A percentile compares a stretch with the other conserved stretches of the same genome.
Evolutionary conservation across 2,329 filamentous ascomycete species (phyloP).

Genomic region (Arthrinium puccinioides): DNA sequence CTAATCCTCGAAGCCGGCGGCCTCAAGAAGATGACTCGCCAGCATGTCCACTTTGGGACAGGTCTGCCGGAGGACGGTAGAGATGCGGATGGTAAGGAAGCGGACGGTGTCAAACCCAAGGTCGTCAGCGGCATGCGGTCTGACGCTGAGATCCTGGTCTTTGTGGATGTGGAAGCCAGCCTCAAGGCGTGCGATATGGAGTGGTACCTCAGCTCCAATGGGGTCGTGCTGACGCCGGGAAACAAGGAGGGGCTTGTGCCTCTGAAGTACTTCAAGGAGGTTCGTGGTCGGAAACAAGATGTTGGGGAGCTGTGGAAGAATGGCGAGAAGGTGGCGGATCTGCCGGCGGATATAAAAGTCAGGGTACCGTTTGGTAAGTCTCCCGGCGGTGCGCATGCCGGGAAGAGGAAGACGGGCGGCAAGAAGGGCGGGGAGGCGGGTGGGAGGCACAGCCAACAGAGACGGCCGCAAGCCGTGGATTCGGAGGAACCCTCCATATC

Average conservation of each 20-base stretch:
- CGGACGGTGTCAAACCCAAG: slow-evolving; percentile 4
- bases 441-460: no score
- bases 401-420: no score
- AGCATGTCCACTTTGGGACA: slow-evolving; percentile 84
- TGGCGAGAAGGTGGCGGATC: slow-evolving; percentile 58
- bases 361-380: slow-evolving; percentile 42
- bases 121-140: slow-evolving; percentile 76
- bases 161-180: slow-evolving; percentile 64
- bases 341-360: slow-evolving; percentile 53
- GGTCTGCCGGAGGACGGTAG: slow-evolving; percentile 47
- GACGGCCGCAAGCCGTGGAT: no score
- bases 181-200: slow-evolving; percentile 51
- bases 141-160: slow-evolving; percentile 71
- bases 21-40: slow-evolving; percentile 71
- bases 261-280: slow-evolving; percentile 62
- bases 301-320: slow-evolving; percentile 63
- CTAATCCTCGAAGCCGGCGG: slow-evolving; percentile 71
- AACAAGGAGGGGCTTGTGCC: slow-evolving; percentile 55
- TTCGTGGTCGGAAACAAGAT: slow-evolving; percentile 52
- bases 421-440: no score
- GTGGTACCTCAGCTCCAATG: slow-evolving; percentile 78
- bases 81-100: slow-evolving; percentile 11
- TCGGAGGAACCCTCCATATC: no score
- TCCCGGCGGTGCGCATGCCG: no score
- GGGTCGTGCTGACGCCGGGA: slow-evolving; percentile 61